These are phyloP conservation scores for Alternaria postmessia DNA, from an alignment of 2,329 filamentous ascomycete species.

Conservation along the genomic window DNA sequence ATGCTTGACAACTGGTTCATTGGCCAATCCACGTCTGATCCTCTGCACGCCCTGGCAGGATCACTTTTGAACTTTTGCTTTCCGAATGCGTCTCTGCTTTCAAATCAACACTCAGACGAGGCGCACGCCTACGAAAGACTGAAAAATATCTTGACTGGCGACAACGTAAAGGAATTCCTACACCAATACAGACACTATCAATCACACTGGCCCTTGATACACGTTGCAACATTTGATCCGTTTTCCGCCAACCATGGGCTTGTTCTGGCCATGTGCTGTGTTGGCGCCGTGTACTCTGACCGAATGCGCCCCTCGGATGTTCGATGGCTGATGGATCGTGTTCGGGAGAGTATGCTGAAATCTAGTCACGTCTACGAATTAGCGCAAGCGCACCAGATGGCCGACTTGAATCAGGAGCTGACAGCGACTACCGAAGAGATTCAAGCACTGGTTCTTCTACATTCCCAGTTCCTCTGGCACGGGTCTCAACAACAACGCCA, in stretches of 20 bases:
- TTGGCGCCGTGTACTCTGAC: conserved; percentile 78
- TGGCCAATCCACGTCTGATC: conserved; percentile 49
- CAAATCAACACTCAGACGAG: conserved; percentile 36
- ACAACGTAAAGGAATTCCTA: conserved; percentile 75
- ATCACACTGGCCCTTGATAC: conserved; percentile 75
- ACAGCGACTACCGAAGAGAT: conserved; percentile 67
- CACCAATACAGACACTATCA: conserved; percentile 76
- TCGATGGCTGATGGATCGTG: conserved; percentile 72
- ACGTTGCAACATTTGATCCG: conserved; percentile 75
- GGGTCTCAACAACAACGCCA: conserved; percentile 72
- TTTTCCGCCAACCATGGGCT: conserved; percentile 72
- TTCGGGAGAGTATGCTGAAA: conserved; percentile 66
- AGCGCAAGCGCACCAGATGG: conserved; percentile 45
- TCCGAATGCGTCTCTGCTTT: conserved; percentile 51
- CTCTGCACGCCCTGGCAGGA: conserved; percentile 56
- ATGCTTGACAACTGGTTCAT: conserved; percentile 54
- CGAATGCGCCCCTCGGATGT: conserved; percentile 67
- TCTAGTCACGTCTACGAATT: conserved; percentile 62
- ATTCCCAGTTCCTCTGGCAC: conserved; percentile 73
- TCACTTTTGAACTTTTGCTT: conserved; percentile 61
- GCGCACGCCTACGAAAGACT: conserved; percentile 63
- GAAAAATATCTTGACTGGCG: conserved; percentile 66
- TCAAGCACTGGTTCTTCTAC: conserved; percentile 70
- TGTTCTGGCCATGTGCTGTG: conserved; percentile 73
- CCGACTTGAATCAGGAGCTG: conserved; percentile 50